Conservation (phyloP, 2,329 filamentous ascomycete genomes). For the Epichloe elymi region DNA sequence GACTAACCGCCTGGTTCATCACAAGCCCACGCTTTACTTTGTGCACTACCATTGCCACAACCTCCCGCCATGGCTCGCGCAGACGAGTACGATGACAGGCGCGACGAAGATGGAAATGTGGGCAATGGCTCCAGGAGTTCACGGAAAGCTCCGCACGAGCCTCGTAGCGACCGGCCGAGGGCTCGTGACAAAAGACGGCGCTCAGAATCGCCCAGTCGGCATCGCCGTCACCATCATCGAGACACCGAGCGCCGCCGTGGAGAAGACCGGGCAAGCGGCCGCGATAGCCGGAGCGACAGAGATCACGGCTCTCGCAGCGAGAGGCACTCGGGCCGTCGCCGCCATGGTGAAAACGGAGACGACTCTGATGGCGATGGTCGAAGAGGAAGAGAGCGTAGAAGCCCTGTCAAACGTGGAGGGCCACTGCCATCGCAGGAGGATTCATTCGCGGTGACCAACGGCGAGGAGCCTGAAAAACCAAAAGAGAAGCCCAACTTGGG, state of each 20-base stretch:
- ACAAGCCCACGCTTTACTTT: not conserved
- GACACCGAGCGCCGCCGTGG: slow-evolving; percentile 14
- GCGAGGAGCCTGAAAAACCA: slow-evolving; percentile 36
- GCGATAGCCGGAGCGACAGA: slow-evolving; percentile 10
- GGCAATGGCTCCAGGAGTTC: slow-evolving; percentile 10
- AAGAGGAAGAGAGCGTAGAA: slow-evolving; percentile 5
- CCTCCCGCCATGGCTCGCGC: slow-evolving; percentile 15
- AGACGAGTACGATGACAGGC: slow-evolving; percentile 11
- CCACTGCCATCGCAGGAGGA: slow-evolving; percentile 47
- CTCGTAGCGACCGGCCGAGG: slow-evolving; percentile 15
- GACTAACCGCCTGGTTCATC: not conserved
- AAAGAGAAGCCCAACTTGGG: slow-evolving; percentile 85
- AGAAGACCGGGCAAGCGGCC: slow-evolving; percentile 6
- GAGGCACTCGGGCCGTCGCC: slow-evolving; percentile 13
- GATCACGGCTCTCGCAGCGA: slow-evolving; percentile 22
- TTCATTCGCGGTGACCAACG: slow-evolving; percentile 43
- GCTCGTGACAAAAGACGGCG: slow-evolving; percentile 19
- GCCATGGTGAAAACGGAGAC: slow-evolving; percentile 8
- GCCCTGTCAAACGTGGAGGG: slow-evolving; percentile 23
- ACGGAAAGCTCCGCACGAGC: slow-evolving; percentile 11
- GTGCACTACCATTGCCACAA: slow-evolving; percentile 6
- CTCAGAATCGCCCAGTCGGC: slow-evolving; percentile 14
- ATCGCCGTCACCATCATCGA: slow-evolving; percentile 9
- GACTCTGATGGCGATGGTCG: slow-evolving; percentile 12
- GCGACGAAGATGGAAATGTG: slow-evolving; percentile 3